Evolutionary conservation across 352 stramenopile genomes (phyloP), one percentile per base, ranked within the genome.

Genomic region (Globisporangium parvum): DNA sequence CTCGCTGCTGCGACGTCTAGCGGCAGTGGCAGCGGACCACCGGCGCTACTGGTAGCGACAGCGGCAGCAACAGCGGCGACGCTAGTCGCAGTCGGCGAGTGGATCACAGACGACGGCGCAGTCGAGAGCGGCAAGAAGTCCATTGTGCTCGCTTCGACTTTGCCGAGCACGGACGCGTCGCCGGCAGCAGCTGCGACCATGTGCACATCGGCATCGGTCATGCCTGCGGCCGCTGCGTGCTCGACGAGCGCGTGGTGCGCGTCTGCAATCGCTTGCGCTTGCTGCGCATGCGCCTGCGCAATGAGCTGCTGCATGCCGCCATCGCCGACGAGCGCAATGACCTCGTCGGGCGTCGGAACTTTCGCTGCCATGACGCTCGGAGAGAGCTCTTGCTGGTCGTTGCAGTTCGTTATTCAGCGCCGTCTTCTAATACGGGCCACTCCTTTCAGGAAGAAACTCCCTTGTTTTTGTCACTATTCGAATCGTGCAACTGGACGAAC

Each of bases 261-360:
- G 20, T 62, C 50, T 2, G 48, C 58, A 15, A 60, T 48, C 6
- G 57, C 49, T 44, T 69, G 66, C 24, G 63, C 57, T 45, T 76
- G 67, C 47, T 80, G 71, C 26, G 60, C 66, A 49, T 77, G 71
- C 41, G 85, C 69, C 51, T 89, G 79, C 28, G 81, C 60, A 17
- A 87, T 63, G 21, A 89, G 60, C 50, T 85, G 73, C 53, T 86
- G 71, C 60, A 86, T 78, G 26, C 62, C 39, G 55, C 63, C 50
- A 60, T 71, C 51, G 42, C 70, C 55, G 49, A 83, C 74, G 21
- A 88, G 76, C 55, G 71, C 75, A 46, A 87, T 55, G 62, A 85
- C 73, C 33, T 87, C 74, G 46, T 85, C 74, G 18, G 75, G 54
- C 23, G 73, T 72, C 49, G 72, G 70, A 39, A 67, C 66, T 67